Percentiles rank a stretch among this genome's conserved stretches.
Evolutionary conservation across 192 early-diverging fungal genomes (phyloP).

Genomic region (Coemansia sp.): DNA sequence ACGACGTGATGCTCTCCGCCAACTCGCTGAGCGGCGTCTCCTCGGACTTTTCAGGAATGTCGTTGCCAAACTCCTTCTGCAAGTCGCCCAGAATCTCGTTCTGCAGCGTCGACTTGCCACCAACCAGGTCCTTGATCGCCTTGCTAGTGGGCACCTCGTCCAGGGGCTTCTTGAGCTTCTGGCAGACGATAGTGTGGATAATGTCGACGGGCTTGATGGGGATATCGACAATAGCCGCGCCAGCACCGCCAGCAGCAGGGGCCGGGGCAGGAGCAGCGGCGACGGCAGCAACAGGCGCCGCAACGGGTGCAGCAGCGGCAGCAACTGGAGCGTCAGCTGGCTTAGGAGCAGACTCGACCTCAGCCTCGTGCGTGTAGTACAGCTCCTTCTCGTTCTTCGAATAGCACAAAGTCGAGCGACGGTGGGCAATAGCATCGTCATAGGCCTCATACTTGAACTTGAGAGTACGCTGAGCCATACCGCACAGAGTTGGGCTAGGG

Average conservation of each 20-base stretch:
- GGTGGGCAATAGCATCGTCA: slow-evolving; percentile 90
- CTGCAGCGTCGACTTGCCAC: slow-evolving; percentile 94
- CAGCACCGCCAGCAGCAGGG: slow-evolving; percentile 49
- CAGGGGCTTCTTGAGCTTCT: slow-evolving; percentile 87
- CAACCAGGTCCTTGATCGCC: slow-evolving; percentile 83
- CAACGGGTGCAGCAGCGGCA: slow-evolving; percentile 56
- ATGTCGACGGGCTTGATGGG: slow-evolving; percentile 85
- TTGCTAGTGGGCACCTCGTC: slow-evolving; percentile 66
- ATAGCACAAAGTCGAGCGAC: slow-evolving; percentile 87
- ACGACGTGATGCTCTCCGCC: slow-evolving; percentile 71
- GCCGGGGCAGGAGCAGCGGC: slow-evolving; percentile 60
- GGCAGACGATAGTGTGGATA: slow-evolving; percentile 82
- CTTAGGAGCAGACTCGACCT: slow-evolving; percentile 61
- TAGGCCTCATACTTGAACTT: slow-evolving; percentile 98
- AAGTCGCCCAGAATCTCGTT: slow-evolving; percentile 98
- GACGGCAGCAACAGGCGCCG: slow-evolving; percentile 61
- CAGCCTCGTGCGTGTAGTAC: slow-evolving; percentile 88
- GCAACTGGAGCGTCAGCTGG: slow-evolving; percentile 56
- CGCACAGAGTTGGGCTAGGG: slow-evolving; percentile 89
- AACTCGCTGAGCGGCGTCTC: slow-evolving; percentile 83
- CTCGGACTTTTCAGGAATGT: slow-evolving; percentile 88
- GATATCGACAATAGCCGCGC: slow-evolving; percentile 73
- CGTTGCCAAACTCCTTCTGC: slow-evolving; percentile 90
- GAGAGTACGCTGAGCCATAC: slow-evolving; percentile 93
- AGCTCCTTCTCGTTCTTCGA: slow-evolving; percentile 92